Percentiles rank a stretch among this genome's conserved stretches.
These are phyloP conservation scores for Daldinia loculata DNA, from an alignment of 495 filamentous ascomycete genomes.

Conservation along the genomic window DNA sequence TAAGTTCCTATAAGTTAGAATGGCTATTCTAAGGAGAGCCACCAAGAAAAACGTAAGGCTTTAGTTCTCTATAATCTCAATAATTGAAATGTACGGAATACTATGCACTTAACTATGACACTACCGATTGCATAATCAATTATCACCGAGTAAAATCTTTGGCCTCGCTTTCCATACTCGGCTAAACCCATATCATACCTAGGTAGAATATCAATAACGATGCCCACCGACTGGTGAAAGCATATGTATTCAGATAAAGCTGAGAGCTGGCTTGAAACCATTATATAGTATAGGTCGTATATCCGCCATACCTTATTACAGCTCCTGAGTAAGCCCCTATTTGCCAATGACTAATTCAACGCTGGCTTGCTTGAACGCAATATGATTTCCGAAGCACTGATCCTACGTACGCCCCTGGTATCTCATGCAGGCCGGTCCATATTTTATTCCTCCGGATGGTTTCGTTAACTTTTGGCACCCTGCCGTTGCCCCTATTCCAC, in stretches of 20 bases:
- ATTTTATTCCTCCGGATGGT: neutral
- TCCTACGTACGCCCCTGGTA: conserved; percentile 30
- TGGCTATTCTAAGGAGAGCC: too few relatives aligned
- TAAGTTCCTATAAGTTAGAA: too few relatives aligned
- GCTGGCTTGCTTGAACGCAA: conserved; percentile 7
- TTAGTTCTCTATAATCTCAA: too few relatives aligned
- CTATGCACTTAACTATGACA: too few relatives aligned
- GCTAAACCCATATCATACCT: neutral
- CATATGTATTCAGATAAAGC: neutral
- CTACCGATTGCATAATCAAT: too few relatives aligned
- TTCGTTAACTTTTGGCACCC: neutral
- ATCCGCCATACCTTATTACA: neutral
- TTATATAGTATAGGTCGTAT: neutral
- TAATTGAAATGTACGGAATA: too few relatives aligned
- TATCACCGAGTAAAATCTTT: neutral
- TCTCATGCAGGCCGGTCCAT: conserved; percentile 38
- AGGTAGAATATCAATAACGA: too few relatives aligned
- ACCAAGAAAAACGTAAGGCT: too few relatives aligned
- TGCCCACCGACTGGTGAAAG: neutral
- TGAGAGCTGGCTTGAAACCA: neutral
- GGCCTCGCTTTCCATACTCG: neutral
- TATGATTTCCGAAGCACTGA: conserved; percentile 12
- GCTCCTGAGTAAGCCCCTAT: neutral
- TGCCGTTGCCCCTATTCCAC: neutral
- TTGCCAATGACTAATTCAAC: neutral